These are phyloP conservation scores for Ophiostoma himal-ulmi DNA, from an alignment of 2,329 filamentous ascomycete species.

Conservation along the genomic window DNA sequence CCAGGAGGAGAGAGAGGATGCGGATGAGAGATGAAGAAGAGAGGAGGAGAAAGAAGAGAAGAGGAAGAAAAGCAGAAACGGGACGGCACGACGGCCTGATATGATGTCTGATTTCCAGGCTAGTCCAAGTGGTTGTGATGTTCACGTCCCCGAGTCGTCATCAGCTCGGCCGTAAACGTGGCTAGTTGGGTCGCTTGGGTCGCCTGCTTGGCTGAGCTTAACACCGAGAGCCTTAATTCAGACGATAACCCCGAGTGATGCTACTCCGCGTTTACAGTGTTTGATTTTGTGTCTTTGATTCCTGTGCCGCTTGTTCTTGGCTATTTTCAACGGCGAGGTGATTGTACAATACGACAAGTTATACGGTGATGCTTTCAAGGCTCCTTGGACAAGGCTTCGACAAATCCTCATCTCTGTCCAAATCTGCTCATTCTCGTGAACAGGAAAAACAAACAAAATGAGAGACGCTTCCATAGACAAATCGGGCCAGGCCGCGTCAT, in stretches of 20 bases:
- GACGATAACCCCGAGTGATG: neutral
- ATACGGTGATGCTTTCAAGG: neutral
- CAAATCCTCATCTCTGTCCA: neutral
- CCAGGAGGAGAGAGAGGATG: neutral
- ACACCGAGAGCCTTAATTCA: neutral
- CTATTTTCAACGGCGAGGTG: neutral
- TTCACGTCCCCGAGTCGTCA: slow-evolving; percentile 7
- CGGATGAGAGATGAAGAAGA: neutral
- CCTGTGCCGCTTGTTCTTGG: neutral
- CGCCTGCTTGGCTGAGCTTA: neutral
- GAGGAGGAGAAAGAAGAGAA: neutral
- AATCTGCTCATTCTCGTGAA: neutral
- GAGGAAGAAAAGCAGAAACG: neutral
- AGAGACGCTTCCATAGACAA: neutral
- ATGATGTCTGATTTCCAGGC: neutral
- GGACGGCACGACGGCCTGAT: neutral
- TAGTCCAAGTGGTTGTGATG: neutral
- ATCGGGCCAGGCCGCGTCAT: slow-evolving; percentile 6
- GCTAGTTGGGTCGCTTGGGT: neutral
- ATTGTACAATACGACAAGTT: neutral
- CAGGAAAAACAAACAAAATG: neutral
- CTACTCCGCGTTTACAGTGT: neutral
- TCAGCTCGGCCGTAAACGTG: neutral
- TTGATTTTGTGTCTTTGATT: neutral
- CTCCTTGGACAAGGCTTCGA: neutral